Evolutionary conservation across 208 protist species (phyloP).

Genomic region (Acanthamoeba triangularis): DNA sequence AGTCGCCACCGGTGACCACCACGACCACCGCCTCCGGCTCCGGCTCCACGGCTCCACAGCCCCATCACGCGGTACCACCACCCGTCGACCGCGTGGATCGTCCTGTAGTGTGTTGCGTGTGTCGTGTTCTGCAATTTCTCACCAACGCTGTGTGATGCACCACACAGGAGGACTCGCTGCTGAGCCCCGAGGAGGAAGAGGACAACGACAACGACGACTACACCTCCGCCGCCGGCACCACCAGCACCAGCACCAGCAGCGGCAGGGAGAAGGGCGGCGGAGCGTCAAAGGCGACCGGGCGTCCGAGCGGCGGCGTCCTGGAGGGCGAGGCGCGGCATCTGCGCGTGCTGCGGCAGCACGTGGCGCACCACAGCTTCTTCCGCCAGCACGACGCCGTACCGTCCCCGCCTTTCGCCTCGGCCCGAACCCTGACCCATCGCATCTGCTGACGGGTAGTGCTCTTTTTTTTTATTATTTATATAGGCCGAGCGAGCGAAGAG

Average conservation of each 20-base stretch:
- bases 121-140: too few species aligned
- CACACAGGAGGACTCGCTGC: too few species aligned
- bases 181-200: background rate
- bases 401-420: too few species aligned
- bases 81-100: background rate
- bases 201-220: background rate
- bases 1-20: background rate
- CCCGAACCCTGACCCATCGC: too few species aligned
- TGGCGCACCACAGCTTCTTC: slow-evolving; percentile 41
- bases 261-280: background rate
- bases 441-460: too few species aligned
- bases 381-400: slow-evolving; percentile 19
- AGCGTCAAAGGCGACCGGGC: background rate
- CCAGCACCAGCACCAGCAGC: too few species aligned
- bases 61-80: background rate
- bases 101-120: too few species aligned
- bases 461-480: background rate
- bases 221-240: too few species aligned
- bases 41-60: background rate
- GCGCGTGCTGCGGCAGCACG: background rate
- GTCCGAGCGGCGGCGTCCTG: background rate
- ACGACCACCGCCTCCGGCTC: background rate
- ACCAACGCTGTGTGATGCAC: too few species aligned
- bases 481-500: background rate
- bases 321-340: background rate